Evolutionary conservation across 2,329 filamentous ascomycete species (phyloP).

Genomic region (Coleophoma cylindrospora): DNA sequence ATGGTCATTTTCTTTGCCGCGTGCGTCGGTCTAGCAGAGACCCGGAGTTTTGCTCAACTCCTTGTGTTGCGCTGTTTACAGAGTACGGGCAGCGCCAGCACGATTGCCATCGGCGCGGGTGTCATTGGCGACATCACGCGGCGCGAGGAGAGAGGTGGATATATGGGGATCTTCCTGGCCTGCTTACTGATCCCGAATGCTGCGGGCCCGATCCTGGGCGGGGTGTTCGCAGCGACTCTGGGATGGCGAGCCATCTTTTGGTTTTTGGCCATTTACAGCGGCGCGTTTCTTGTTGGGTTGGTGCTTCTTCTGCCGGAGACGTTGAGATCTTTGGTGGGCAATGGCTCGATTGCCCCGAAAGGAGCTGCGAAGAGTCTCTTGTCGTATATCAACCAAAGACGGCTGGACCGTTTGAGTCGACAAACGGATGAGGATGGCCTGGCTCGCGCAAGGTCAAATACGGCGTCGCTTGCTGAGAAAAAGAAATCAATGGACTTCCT

Average conservation of each 20-base stretch:
- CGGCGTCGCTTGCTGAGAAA: constrained; percentile 1
- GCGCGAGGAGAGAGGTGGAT: constrained; percentile 53
- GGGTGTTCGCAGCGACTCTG: constrained; percentile 35
- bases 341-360: constrained; percentile 12
- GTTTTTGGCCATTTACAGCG: constrained; percentile 41
- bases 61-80: constrained; percentile 51
- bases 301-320: constrained; percentile 18
- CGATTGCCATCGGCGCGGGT: constrained; percentile 50
- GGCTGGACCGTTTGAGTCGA: neutral
- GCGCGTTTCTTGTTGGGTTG: constrained; percentile 23
- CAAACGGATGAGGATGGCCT: neutral
- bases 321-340: constrained; percentile 16
- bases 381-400: neutral
- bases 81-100: constrained; percentile 52
- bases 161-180: constrained; percentile 53
- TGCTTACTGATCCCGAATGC: constrained; percentile 30
- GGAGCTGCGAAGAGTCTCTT: neutral
- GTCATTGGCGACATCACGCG: constrained; percentile 61
- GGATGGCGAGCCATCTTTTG: constrained; percentile 47
- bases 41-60: constrained; percentile 35
- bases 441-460: neutral
- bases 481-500: constrained; percentile 15
- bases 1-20: constrained; percentile 39
- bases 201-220: constrained; percentile 43
- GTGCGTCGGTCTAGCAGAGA: constrained; percentile 38